A percentile compares a stretch with the other conserved stretches of the same genome.
Evolutionary conservation across 495 filamentous ascomycete genomes (phyloP).

Genomic region (Letharia columbiana): DNA sequence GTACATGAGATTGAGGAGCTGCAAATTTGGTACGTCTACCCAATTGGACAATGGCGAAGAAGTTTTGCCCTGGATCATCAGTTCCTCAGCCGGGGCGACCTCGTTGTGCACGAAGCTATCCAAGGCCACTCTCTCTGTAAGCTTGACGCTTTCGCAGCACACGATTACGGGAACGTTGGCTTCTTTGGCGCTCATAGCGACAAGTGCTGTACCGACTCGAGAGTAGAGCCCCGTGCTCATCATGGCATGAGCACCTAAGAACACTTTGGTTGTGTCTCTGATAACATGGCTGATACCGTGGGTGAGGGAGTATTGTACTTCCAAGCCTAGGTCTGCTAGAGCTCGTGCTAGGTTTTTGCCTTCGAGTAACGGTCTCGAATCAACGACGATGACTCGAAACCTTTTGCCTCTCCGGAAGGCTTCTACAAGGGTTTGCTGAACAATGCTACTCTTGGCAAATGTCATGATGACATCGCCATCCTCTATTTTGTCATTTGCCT

Average conservation of each 20-base stretch:
- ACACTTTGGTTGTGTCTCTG: conserved; percentile 65
- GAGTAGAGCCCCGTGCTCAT: conserved; percentile 87
- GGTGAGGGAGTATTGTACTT: conserved; percentile 71
- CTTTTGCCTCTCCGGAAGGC: conserved; percentile 59
- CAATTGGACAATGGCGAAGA: conserved; percentile 46
- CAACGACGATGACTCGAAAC: conserved; percentile 79
- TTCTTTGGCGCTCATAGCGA: conserved; percentile 79
- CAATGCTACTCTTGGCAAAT: conserved; percentile 79
- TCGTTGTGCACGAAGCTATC: conserved; percentile 93
- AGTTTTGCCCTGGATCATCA: conserved; percentile 37
- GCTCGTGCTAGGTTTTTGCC: conserved; percentile 65
- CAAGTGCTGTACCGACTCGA: conserved; percentile 74
- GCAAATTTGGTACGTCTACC: conserved; percentile 53
- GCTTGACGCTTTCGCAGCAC: conserved; percentile 91
- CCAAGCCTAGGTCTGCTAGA: conserved; percentile 58
- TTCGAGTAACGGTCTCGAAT: conserved; percentile 71
- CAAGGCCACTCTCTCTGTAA: conserved; percentile 80
- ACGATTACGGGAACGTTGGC: conserved; percentile 69
- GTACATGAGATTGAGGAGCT: conserved; percentile 78
- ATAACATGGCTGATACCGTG: conserved; percentile 65
- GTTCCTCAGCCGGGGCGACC: conserved; percentile 62
- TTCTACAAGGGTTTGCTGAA: conserved; percentile 66
- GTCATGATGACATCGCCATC: conserved; percentile 78
- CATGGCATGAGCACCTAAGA: conserved; percentile 84
- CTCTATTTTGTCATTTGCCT: conserved; percentile 63